A percentile compares a stretch with the other conserved stretches of the same genome.
Conservation (phyloP, 2,329 filamentous ascomycete genomes). For the Cordyceps javanica region DNA sequence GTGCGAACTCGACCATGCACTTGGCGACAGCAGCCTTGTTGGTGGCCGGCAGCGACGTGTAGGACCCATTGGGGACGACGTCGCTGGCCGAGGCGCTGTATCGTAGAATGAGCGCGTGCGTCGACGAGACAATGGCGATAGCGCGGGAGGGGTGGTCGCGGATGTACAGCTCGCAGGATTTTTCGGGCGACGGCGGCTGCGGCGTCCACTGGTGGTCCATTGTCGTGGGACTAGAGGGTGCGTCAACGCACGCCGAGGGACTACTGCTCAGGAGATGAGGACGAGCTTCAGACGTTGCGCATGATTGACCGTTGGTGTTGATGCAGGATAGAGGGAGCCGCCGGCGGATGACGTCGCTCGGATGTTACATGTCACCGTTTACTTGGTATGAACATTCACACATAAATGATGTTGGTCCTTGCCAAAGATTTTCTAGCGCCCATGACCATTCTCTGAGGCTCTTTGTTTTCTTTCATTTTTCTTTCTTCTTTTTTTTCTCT, state of each 20-base stretch:
- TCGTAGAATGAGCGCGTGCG: slow-evolving; percentile 78
- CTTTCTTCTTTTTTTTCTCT: neutral
- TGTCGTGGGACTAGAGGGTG: slow-evolving; percentile 14
- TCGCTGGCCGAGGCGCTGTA: slow-evolving; percentile 64
- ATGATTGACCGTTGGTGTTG: neutral
- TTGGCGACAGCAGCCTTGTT: slow-evolving; percentile 45
- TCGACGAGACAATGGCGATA: slow-evolving; percentile 75
- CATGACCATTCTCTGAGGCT: too few relatives aligned
- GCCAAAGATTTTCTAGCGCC: neutral
- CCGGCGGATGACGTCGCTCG: slow-evolving; percentile 6
- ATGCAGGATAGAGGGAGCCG: neutral
- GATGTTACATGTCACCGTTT: too few relatives aligned
- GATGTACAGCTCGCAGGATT: slow-evolving; percentile 72
- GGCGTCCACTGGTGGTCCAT: slow-evolving; percentile 48
- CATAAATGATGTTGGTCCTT: too few relatives aligned
- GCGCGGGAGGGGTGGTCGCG: slow-evolving; percentile 82
- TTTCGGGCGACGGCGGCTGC: slow-evolving; percentile 45
- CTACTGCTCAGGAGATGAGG: neutral
- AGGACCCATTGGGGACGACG: slow-evolving; percentile 50
- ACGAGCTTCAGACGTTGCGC: neutral
- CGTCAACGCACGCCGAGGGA: neutral
- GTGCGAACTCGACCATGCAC: slow-evolving; percentile 85
- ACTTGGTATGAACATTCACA: too few relatives aligned
- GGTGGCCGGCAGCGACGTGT: slow-evolving; percentile 44
- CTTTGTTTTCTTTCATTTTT: neutral